Evolutionary conservation across 2,329 filamentous ascomycete species (phyloP), one percentile per base, ranked within the genome.

Genomic region (Fusarium vanettenii): DNA sequence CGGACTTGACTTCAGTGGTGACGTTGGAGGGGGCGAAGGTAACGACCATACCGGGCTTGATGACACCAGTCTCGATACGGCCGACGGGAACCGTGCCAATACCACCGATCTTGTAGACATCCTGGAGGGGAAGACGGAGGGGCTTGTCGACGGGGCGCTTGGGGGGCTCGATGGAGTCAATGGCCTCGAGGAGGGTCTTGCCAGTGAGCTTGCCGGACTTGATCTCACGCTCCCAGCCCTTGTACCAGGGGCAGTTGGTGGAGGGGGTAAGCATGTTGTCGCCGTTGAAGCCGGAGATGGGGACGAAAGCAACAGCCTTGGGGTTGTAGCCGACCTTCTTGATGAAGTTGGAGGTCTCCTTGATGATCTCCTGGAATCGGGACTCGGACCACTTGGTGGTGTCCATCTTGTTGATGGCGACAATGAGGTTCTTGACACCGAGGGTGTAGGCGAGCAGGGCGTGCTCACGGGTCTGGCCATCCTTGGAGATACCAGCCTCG

Each of bases 401-500:
- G 93, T 99, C 97, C 97, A 99, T 99, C 95, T 99, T 99, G 95
- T 99, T 99, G 93, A 98, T 97, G 89, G 97, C 97, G 83, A 98
- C 96, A 85, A 99, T 98, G 91, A 99, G 95, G 92, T 99, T 96
- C 92, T 94, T 96, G 85, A 99, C 97, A 97, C 97, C 97, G 76
- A 99, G 94, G 88, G 97, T 98, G 94, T 97, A 98, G 88, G 97
- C 96, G 85, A 99, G 95, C 84, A 99, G 94, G 89, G 97, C 97
- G 94, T 99, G 97, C 95, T 99, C 97, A 94, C 97, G 97, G 83
- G 97, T 99, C 94, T 99, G 97, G 88, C 97, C 97, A 95, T 98
- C 97, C 95, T 99, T 99, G 93, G 97, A 98, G 94, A 99, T 99
- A 98, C 97, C 97, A 93, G 97, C 97, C 93, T 99, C 97, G 93